Conservation (phyloP, 169 alveolate genomes). For the Plasmodium gaboni region DNA sequence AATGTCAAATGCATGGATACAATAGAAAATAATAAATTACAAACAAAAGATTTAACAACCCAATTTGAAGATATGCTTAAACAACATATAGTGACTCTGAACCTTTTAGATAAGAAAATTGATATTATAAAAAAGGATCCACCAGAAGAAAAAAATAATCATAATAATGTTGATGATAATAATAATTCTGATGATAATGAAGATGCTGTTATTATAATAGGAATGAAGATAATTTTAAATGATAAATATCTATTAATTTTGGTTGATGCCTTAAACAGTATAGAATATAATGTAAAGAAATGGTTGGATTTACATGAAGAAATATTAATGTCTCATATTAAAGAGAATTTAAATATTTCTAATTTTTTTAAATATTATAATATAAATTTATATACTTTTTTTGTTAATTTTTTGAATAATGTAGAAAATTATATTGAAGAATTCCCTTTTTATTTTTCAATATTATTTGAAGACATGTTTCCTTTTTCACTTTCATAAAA, state of each 20-base stretch:
- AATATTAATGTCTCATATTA: slow-evolving; percentile 8
- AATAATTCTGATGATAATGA: background rate
- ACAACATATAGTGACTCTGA: slow-evolving; percentile 29
- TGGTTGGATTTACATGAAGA: slow-evolving; percentile 30
- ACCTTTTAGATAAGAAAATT: slow-evolving; percentile 20
- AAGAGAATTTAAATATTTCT: background rate
- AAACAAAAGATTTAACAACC: background rate
- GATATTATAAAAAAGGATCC: background rate
- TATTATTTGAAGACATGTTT: slow-evolving; percentile 26
- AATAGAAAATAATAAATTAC: background rate
- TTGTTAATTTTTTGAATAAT: slow-evolving; percentile 14
- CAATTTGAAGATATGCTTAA: slow-evolving; percentile 13
- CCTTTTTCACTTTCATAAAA: background rate
- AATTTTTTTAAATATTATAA: slow-evolving; percentile 23
- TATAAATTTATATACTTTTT: slow-evolving; percentile 26
- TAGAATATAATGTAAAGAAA: slow-evolving; percentile 25
- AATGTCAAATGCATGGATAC: background rate
- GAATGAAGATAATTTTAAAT: slow-evolving; percentile 15
- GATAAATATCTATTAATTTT: slow-evolving; percentile 18
- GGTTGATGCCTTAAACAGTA: slow-evolving; percentile 51
- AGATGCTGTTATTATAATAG: slow-evolving; percentile 42
- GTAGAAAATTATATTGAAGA: slow-evolving; percentile 38
- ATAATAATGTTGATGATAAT: no score
- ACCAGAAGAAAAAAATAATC: no score
- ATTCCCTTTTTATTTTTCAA: slow-evolving; percentile 55